Evolutionary conservation across 139 green algal genomes (phyloP), one percentile per base, ranked within the genome.

Genomic region (Picocystis salinarum): DNA sequence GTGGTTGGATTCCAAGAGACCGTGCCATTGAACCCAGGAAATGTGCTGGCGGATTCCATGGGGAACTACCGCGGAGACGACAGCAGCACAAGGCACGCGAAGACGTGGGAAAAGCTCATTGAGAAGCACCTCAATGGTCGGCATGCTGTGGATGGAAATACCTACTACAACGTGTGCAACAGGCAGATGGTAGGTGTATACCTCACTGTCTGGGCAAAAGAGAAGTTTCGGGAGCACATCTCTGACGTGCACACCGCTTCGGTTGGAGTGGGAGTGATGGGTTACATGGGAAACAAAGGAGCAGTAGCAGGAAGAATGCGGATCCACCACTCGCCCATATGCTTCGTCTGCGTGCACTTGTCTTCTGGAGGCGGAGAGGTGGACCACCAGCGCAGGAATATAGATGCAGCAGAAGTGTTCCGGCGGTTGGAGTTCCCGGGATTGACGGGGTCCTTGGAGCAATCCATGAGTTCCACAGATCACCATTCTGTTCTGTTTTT

Each of bases 121-220:
- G 37, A 52, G 2, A 25, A 30, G 17, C 26, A 34, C 28, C 20
- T 67, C 19, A 67, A 67, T 52, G 36, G 36, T 7, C n/a, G n/a
- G n/a, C n/a, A n/a, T n/a, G n/a, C n/a, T n/a, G n/a, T n/a, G n/a
- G n/a, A n/a, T n/a, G n/a, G n/a, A n/a, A n/a, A n/a, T n/a, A n/a
- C n/a, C n/a, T n/a, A n/a, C n/a, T n/a, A n/a, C n/a, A n/a, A n/a
- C n/a, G n/a, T n/a, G n/a, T n/a, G n/a, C n/a, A n/a, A n/a, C n/a
- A n/a, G n/a, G n/a, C n/a, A n/a, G n/a, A 59, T 93, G 64, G 77
- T 93, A 13, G 82, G 82, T 2, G 42, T 88, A 20, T 86, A 88
- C 53, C 46, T 93, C 4, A 70, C 52, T n/a, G 52, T 91, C n/a
- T 93, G 77, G 75, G 79, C 78, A 7, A 52, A 61, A 4, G 56